These are phyloP conservation scores for Ophiosphaerella korrae DNA, from an alignment of 2,329 filamentous ascomycete species.

Conservation along the genomic window DNA sequence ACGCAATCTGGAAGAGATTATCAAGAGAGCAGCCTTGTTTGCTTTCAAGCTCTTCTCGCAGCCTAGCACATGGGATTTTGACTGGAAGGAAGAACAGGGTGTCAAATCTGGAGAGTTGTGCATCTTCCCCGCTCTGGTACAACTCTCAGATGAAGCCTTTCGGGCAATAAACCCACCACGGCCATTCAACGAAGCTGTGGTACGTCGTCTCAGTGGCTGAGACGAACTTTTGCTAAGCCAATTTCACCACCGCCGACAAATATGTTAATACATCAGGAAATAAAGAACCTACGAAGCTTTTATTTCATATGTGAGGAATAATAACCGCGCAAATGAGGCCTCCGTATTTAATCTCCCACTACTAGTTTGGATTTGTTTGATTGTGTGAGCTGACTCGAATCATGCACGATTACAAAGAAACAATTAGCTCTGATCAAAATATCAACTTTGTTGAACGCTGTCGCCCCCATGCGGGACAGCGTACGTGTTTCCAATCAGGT, in stretches of 20 bases:
- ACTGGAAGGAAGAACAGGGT: conserved; percentile 34
- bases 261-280: no score
- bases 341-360: no score
- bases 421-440: neutral
- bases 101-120: conserved; percentile 36
- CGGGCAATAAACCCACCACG: conserved; percentile 31
- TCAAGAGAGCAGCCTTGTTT: conserved; percentile 41
- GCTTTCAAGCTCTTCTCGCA: conserved; percentile 46
- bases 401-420: neutral
- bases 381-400: neutral
- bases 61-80: conserved; percentile 40
- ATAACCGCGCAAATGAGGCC: no score
- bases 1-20: conserved; percentile 41
- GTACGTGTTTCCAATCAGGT: conserved; percentile 1
- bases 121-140: conserved; percentile 44
- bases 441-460: conserved; percentile 4
- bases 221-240: neutral
- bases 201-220: conserved; percentile 32
- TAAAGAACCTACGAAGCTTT: no score
- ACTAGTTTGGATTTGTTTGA: neutral
- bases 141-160: conserved; percentile 38
- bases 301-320: no score
- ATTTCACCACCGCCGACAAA: no score
- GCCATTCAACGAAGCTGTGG: conserved; percentile 36
- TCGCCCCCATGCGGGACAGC: conserved; percentile 9